Percentiles rank a stretch among this genome's conserved stretches.
phyloP scores from a whole-genome alignment of 225 moss, liverwort and hornwort genomes.

The Anthoceros angustus region DNA sequence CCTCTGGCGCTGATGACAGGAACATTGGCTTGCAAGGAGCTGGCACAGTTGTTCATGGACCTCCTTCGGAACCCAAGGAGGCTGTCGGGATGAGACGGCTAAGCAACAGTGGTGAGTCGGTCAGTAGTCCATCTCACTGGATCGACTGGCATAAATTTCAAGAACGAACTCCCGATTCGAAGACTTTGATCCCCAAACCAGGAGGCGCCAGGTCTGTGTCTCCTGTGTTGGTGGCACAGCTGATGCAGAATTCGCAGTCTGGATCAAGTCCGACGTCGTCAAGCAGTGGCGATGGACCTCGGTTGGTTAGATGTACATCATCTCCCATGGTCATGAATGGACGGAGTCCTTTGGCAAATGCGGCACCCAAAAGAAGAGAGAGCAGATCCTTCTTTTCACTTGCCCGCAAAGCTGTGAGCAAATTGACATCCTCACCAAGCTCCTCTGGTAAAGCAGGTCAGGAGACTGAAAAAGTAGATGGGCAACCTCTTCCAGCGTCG shows the following conservation, averaged over 20 bases:
- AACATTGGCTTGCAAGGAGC: background rate
- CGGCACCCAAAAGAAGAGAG: background rate
- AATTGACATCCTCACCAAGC: background rate
- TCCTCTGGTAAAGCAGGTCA: background rate
- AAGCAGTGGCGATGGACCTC: background rate
- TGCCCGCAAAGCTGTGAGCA: conserved; percentile 1
- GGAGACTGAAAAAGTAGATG: background rate
- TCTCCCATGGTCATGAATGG: conserved; percentile 2
- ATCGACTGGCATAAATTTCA: background rate
- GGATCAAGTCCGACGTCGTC: background rate
- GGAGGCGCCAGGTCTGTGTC: background rate
- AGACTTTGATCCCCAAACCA: background rate
- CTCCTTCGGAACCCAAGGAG: background rate
- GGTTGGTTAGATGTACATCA: background rate
- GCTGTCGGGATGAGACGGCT: background rate
- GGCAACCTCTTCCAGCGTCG: background rate
- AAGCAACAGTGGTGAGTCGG: background rate
- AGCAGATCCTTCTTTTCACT: conserved; percentile 1
- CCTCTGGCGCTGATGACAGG: background rate
- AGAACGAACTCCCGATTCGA: background rate
- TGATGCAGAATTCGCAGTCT: background rate
- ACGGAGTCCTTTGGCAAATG: conserved; percentile 2
- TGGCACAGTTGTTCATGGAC: background rate
- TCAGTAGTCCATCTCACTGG: background rate
- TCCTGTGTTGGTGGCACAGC: background rate